Percentiles rank a stretch among this genome's conserved stretches.
Evolutionary conservation across 2,329 filamentous ascomycete genomes (phyloP).

Genomic region (Neofusicoccum sp.): DNA sequence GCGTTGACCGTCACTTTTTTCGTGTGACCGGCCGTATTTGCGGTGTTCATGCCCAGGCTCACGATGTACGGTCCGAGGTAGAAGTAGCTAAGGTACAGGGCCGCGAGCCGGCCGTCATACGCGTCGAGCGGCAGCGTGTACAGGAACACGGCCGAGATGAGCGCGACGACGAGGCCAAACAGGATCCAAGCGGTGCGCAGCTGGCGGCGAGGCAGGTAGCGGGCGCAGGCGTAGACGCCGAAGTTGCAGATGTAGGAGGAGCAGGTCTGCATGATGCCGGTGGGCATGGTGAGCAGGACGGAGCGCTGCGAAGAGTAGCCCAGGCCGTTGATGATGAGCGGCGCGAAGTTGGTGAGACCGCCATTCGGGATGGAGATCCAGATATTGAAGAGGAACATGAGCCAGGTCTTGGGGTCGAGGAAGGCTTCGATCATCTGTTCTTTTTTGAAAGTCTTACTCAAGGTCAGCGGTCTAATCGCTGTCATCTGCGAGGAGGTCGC

Average conservation of each 20-base stretch:
- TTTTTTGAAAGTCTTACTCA: conserved; percentile 48
- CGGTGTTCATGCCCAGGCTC: conserved; percentile 26
- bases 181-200: conserved; percentile 31
- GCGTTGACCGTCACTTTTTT: conserved; percentile 50
- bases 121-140: conserved; percentile 33
- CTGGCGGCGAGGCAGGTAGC: conserved; percentile 9
- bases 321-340: conserved; percentile 42
- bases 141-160: conserved; percentile 34
- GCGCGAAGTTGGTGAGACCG: conserved; percentile 43
- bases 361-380: conserved; percentile 42
- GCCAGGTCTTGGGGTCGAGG: conserved; percentile 43
- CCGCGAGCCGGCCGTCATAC: conserved; percentile 33
- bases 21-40: conserved; percentile 42
- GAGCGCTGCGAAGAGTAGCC: conserved; percentile 39
- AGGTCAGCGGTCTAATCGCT: no score
- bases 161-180: conserved; percentile 32
- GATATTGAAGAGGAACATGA: conserved; percentile 40
- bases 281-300: conserved; percentile 28
- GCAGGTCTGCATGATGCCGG: conserved; percentile 35
- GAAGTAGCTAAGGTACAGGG: conserved; percentile 39
- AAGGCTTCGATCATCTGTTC: conserved; percentile 51
- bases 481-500: no score
- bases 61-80: conserved; percentile 36
- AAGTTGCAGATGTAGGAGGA: conserved; percentile 44
- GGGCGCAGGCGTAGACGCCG: no score